A percentile compares a stretch with the other conserved stretches of the same genome.
These are phyloP conservation scores for Cantharellus cinnabarinus DNA, from an alignment of 768 basidiomycete species.

Conservation along the genomic window DNA sequence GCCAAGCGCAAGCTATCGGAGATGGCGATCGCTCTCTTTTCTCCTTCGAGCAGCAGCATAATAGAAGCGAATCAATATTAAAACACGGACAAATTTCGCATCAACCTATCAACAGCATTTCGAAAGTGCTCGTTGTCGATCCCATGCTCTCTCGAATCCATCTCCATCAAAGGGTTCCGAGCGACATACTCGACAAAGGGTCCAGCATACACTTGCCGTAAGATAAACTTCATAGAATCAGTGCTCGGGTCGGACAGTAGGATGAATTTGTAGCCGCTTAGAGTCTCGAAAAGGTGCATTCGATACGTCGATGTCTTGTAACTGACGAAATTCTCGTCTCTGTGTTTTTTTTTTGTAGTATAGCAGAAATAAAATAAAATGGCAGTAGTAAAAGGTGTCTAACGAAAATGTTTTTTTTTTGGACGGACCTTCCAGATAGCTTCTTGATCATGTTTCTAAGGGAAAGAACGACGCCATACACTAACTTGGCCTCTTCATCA, in stretches of 20 bases:
- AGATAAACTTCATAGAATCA: conserved; percentile 61
- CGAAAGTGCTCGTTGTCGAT: conserved; percentile 90
- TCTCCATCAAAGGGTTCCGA: conserved; percentile 66
- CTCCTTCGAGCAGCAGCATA: not conserved
- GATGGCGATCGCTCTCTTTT: not conserved
- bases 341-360: conserved; percentile 13
- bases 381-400: not conserved
- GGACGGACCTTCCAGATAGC: conserved; percentile 52
- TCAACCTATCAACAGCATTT: conserved; percentile 51
- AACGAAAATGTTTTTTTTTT: conserved; percentile 7
- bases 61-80: not conserved
- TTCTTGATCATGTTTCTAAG: conserved; percentile 91
- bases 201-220: conserved; percentile 81
- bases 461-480: conserved; percentile 87
- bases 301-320: conserved; percentile 87
- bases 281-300: conserved; percentile 79
- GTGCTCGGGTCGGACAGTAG: conserved; percentile 76
- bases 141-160: conserved; percentile 68
- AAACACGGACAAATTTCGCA: conserved; percentile 15
- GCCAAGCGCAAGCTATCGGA: not conserved
- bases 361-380: not conserved
- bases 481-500: conserved; percentile 93
- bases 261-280: conserved; percentile 86
- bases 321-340: conserved; percentile 79
- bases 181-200: conserved; percentile 90